Percentiles rank a stretch among this genome's conserved stretches.
phyloP scores from a whole-genome alignment of 129 eudicot species.

The Daucus carota region DNA sequence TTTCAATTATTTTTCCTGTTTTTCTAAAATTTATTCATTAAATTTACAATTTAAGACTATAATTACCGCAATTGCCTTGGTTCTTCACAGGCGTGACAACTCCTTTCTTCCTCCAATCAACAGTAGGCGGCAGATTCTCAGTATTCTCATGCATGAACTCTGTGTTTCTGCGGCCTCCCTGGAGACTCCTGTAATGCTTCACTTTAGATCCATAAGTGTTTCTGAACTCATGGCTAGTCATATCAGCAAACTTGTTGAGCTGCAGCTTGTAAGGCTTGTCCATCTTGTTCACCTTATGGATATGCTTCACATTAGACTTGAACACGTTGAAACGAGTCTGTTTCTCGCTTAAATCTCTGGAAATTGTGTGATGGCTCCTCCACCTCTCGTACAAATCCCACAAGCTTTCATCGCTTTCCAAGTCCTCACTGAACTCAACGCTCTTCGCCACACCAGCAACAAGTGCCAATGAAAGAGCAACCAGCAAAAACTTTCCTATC shows the following conservation, averaged over 20 bases:
- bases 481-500: conserved; percentile 24
- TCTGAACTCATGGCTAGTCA: conserved; percentile 75
- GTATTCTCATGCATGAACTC: conserved; percentile 55
- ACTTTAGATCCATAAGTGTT: conserved; percentile 52
- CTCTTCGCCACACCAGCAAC: conserved; percentile 27
- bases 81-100: conserved; percentile 66
- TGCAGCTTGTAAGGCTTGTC: conserved; percentile 77
- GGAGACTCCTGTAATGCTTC: conserved; percentile 49
- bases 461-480: conserved; percentile 32
- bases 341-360: conserved; percentile 60
- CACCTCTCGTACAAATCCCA: conserved; percentile 77
- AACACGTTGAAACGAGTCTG: conserved; percentile 69
- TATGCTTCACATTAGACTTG: conserved; percentile 52
- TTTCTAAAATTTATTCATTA: background rate
- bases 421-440: conserved; percentile 66
- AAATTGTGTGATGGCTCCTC: conserved; percentile 77
- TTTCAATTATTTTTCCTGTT: background rate
- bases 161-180: conserved; percentile 35
- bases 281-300: conserved; percentile 71
- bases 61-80: conserved; percentile 75
- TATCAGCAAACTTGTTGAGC: conserved; percentile 74
- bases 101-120: conserved; percentile 79
- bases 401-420: conserved; percentile 55
- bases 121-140: conserved; percentile 39
- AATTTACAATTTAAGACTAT: background rate